phyloP scores from a whole-genome alignment of 495 filamentous ascomycete genomes.

The Neurospora sublineolata region DNA sequence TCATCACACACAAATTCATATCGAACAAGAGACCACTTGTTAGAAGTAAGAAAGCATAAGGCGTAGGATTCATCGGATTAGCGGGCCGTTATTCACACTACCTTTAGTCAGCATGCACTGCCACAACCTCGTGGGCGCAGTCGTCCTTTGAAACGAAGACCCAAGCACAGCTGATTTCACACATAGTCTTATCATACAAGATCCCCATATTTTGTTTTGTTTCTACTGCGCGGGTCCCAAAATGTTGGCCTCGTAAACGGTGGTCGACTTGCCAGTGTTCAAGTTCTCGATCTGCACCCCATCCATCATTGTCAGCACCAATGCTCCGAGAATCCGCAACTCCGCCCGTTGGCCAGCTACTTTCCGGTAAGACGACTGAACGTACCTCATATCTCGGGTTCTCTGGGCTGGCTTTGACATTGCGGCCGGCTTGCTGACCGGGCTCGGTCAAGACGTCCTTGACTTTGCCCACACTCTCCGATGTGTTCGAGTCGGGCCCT shows the following conservation, averaged over 20 bases:
- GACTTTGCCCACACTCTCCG: slow-evolving; percentile 29
- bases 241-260: slow-evolving; percentile 33
- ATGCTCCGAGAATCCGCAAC: neutral
- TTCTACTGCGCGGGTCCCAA: slow-evolving; percentile 10
- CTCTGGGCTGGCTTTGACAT: slow-evolving; percentile 27
- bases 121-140: neutral
- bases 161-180: neutral
- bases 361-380: neutral
- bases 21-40: neutral
- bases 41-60: neutral
- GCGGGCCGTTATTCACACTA: neutral
- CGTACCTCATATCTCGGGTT: slow-evolving; percentile 32
- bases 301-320: neutral
- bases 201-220: neutral
- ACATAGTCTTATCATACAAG: neutral
- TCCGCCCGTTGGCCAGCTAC: neutral
- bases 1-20: neutral
- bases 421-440: slow-evolving; percentile 27
- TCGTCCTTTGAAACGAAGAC: neutral
- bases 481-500: slow-evolving; percentile 29
- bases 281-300: slow-evolving; percentile 26
- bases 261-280: slow-evolving; percentile 31
- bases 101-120: neutral
- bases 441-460: slow-evolving; percentile 28
- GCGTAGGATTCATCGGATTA: neutral